A percentile compares a stretch with the other conserved stretches of the same genome.
Evolutionary conservation across 805 yeast genomes (phyloP).

Genomic region (Isabelozyma rhagii): DNA sequence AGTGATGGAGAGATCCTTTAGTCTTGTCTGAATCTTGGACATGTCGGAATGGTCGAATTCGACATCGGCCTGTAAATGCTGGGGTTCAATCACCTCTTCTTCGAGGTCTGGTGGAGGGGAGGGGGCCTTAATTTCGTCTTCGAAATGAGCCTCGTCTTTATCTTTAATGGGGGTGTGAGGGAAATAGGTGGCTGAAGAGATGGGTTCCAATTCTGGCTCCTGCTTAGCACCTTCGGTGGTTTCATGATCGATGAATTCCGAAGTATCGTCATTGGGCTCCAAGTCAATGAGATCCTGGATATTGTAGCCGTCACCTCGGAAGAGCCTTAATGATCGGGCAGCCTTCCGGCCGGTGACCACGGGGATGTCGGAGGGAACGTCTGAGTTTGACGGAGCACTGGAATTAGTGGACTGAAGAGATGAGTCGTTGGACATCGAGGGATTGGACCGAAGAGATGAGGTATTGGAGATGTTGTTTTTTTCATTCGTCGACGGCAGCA

Average conservation of each 20-base stretch:
- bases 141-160: not conserved
- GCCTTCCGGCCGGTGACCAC: conserved; percentile 53
- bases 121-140: not conserved
- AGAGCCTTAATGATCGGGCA: conserved; percentile 53
- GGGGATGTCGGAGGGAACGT: conserved; percentile 1
- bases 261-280: conserved; percentile 1
- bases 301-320: conserved; percentile 30
- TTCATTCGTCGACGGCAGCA: not conserved
- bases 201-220: conserved; percentile 46
- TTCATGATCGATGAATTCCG: conserved; percentile 22
- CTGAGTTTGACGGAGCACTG: conserved; percentile 2
- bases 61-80: conserved; percentile 48
- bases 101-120: not conserved
- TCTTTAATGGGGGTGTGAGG: conserved; percentile 51
- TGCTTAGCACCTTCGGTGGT: conserved; percentile 5
- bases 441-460: not conserved
- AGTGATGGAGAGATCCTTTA: not conserved
- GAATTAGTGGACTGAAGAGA: not conserved
- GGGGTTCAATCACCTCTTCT: conserved; percentile 13
- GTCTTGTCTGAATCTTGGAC: conserved; percentile 14
- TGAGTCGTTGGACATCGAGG: not conserved
- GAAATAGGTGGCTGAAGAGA: conserved; percentile 67
- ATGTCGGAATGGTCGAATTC: conserved; percentile 43
- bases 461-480: not conserved
- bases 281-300: conserved; percentile 5